Conservation (phyloP, 805 yeast species). For the Cyberlindnera misumaiensis region DNA sequence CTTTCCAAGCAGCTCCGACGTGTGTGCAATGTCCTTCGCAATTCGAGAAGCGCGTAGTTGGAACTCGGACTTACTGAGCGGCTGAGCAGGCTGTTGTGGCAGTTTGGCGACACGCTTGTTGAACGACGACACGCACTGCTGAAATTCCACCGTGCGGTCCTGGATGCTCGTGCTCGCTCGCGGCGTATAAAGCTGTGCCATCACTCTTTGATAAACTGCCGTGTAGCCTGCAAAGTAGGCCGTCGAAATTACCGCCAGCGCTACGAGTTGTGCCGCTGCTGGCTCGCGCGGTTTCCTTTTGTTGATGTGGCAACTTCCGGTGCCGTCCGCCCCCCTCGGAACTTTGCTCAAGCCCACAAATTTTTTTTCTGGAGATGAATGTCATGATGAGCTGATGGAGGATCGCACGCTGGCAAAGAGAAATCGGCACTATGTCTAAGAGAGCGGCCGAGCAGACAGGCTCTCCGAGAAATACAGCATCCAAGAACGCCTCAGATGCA, state of each 20-base stretch:
- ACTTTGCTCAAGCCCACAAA: no score
- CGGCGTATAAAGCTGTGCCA: slow-evolving; percentile 8
- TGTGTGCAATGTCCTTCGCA: slow-evolving; percentile 83
- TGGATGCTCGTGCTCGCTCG: slow-evolving; percentile 33
- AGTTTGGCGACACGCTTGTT: slow-evolving; percentile 46
- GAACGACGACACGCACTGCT: slow-evolving; percentile 78
- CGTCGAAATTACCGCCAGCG: no score
- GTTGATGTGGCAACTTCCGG: no score
- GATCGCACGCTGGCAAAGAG: no score
- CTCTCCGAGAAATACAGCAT: slow-evolving; percentile 20
- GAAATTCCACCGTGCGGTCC: slow-evolving; percentile 89
- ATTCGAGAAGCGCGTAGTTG: slow-evolving; percentile 67
- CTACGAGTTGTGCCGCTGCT: no score
- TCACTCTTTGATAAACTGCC: not conserved
- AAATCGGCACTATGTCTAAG: slow-evolving; percentile 18
- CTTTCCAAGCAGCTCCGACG: slow-evolving; percentile 73
- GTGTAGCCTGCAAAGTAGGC: no score
- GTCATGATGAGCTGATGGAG: no score
- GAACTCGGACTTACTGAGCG: slow-evolving; percentile 38
- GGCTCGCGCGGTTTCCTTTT: no score
- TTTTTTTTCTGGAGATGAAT: no score
- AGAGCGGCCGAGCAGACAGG: slow-evolving; percentile 15
- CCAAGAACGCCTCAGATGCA: slow-evolving; percentile 12
- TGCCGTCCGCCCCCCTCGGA: no score
- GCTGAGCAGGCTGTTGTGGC: slow-evolving; percentile 13